Evolutionary conservation across 208 protist species (phyloP), one percentile per base, ranked within the genome.

Genomic region (Trypanosoma avium): DNA sequence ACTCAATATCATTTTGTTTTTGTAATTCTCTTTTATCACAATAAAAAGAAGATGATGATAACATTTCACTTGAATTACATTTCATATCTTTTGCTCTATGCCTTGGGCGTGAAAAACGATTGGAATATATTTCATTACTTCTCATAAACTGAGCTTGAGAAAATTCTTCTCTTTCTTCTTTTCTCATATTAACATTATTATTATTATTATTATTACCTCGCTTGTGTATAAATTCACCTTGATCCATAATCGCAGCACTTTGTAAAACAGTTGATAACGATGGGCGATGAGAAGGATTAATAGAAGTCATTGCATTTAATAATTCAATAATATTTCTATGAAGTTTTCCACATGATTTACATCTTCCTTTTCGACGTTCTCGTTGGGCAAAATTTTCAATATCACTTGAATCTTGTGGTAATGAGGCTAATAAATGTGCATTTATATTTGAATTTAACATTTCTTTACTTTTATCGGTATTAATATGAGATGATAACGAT

Each of bases 291-390:
- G 60, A 56, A 5, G 73, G 67, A 10, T 74, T 36, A 13, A 17
- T 30, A 3, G 26, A n/a, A 17, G 73, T 79, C 73, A 79, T 79
- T 50, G 67, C 66, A 38, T 79, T 79, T 27, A 79, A 30, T 21
- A 79, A 35, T 54, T 79, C 73, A 33, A 79, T 53, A 35, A 79
- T 32, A 55, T 79, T 22, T 47, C 73, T 35, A 56, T 79, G 73
- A 33, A 74, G 38, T 50, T 74, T 79, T 43, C 73, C 62, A 36
- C 73, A 79, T 10, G 73, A 79, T 35, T 47, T 57, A 33, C 73
- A 79, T 21, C 73, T 59, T 48, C 38, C 3, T 21, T 29, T 45
- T 15, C 50, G 56, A 19, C 58, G 36, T 33, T 52, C 40, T 38
- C 40, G 13, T 8, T 12, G 9, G 13, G 26, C 29, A 22, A 45